Percentiles rank a stretch among this genome's conserved stretches.
phyloP scores from a whole-genome alignment of 345 rosid genomes.

The Schrenkiella parvula region DNA sequence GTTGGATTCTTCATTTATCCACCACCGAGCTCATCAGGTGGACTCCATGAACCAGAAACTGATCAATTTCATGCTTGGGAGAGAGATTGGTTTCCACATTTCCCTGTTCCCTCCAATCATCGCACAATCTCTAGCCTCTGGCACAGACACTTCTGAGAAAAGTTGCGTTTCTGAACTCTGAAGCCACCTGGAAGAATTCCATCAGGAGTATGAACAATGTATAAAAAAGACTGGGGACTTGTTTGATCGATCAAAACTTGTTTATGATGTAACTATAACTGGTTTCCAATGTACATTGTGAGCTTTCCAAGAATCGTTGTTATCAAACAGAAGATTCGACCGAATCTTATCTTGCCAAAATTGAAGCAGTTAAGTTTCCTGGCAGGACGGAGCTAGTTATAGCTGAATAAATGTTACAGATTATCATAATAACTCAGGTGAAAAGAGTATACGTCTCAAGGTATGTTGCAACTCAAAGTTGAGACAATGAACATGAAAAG shows the following conservation, averaged over 20 bases:
- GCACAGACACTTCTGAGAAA: constrained; percentile 32
- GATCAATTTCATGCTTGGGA: constrained; percentile 36
- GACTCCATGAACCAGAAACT: constrained; percentile 41
- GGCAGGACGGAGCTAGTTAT: neutral
- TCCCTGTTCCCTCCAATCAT: constrained; percentile 17
- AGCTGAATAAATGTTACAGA: neutral
- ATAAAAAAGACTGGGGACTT: constrained; percentile 26
- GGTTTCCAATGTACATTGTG: constrained; percentile 32
- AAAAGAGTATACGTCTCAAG: neutral
- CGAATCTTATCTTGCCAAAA: neutral
- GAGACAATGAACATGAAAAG: neutral
- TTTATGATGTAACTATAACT: constrained; percentile 31
- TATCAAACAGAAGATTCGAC: neutral
- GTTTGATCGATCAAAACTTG: constrained; percentile 25
- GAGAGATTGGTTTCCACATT: constrained; percentile 37
- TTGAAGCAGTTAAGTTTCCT: neutral
- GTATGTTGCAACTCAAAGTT: constrained; percentile 1
- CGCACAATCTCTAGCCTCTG: constrained; percentile 23
- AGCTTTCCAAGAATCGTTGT: neutral
- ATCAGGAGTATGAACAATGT: constrained; percentile 29
- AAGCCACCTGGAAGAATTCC: constrained; percentile 7
- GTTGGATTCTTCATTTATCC: constrained; percentile 50
- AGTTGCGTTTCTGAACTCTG: neutral
- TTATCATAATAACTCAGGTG: neutral
- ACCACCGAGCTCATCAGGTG: constrained; percentile 41